Base-by-base conservation (phyloP, 23 red algal genomes). In the Chondrus crispus region DNA sequence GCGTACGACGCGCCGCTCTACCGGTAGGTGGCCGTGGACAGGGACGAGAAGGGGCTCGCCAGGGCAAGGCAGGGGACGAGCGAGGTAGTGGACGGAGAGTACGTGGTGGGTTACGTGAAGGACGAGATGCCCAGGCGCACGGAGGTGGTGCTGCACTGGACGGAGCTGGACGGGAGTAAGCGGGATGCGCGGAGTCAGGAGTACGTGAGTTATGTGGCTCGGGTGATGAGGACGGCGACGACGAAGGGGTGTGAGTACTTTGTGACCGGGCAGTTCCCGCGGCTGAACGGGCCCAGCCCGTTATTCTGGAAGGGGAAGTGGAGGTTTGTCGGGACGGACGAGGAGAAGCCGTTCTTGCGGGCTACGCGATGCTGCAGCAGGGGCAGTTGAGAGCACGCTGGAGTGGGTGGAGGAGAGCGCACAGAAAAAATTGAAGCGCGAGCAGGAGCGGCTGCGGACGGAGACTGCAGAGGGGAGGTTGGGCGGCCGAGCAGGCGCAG, bases 81-180 rank as follows among this genome's bases (percentile, higher is more conserved):
- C 19, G 37, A 28, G 37, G 82, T 86, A 14, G 60, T 69, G 82
- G 82, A 86, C 63, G 70, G 33, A 38, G 41, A 76, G 36, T 39
- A 86, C 3, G 11, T 42, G 24, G 20, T 45, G 16, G 35, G 50
- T 40, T 35, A 64, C 26, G 20, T 51, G 38, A 45, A 73, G 24
- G 5, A 32, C 26, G 4, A 3, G 4, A 14, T 37, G 29, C 78
- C 55, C 9, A 37, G 33, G 5, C 18, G 43, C 14, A 68, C 55
- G 46, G 82, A 86, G 18, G 55, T 86, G 62, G 30, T 86, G 39
- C 72, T 86, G 41, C 47, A 86, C 63, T 86, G 82, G 82, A 58
- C 82, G 39, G 60, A 39, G 70, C 38, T 76, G 70, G 36, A 76
- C 38, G 70, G 41, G 36, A 39, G 70, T 20, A 38, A 46, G 36